phyloP scores from a whole-genome alignment of 2,329 filamentous ascomycete species.

The Xylaria sp. region DNA sequence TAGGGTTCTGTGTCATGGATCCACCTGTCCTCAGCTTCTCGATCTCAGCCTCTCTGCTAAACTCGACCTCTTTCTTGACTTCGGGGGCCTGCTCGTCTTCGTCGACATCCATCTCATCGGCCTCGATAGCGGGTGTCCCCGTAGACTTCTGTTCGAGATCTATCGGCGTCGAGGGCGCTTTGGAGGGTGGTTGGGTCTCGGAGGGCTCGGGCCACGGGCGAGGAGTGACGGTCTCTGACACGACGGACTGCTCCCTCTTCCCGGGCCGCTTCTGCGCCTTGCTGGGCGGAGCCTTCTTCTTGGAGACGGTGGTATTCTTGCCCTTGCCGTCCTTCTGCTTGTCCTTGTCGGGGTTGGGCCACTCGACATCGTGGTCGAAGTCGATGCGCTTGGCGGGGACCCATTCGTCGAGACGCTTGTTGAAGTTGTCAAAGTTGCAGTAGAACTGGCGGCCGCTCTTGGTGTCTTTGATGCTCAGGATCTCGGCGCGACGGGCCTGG shows the following conservation, averaged over 20 bases:
- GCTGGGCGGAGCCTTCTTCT: conserved; percentile 62
- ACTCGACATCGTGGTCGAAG: conserved; percentile 89
- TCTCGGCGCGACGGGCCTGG: conserved; percentile 88
- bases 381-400: conserved; percentile 82
- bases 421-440: conserved; percentile 98
- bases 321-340: conserved; percentile 76
- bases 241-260: conserved; percentile 61
- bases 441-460: conserved; percentile 91
- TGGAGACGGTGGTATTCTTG: conserved; percentile 69
- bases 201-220: conserved; percentile 60
- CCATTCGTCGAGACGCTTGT: conserved; percentile 88
- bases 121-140: conserved; percentile 50
- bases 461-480: conserved; percentile 89
- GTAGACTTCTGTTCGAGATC: conserved; percentile 54
- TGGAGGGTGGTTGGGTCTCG: conserved; percentile 53
- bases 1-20: conserved; percentile 98
- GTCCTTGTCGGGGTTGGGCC: conserved; percentile 89
- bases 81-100: conserved; percentile 52
- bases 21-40: conserved; percentile 93
- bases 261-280: conserved; percentile 61
- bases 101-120: conserved; percentile 62
- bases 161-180: conserved; percentile 49
- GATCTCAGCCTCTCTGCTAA: conserved; percentile 88
- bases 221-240: conserved; percentile 60
- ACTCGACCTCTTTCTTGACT: conserved; percentile 58